These are phyloP conservation scores for Penicillium robsamsonii DNA, from an alignment of 495 filamentous ascomycete genomes.

Conservation along the genomic window DNA sequence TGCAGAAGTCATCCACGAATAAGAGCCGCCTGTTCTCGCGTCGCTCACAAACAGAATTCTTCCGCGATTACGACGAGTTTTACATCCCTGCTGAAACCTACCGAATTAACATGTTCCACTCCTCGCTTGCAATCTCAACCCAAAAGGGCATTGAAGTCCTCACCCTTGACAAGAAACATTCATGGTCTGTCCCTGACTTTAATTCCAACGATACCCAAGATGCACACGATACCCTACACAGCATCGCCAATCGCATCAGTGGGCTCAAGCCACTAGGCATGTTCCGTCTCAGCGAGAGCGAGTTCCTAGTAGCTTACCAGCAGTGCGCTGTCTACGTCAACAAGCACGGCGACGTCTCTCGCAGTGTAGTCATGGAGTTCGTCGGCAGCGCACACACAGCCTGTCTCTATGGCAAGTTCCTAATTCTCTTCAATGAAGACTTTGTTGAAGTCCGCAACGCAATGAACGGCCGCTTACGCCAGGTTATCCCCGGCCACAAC, in stretches of 20 bases:
- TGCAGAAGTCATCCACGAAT: conserved; percentile 64
- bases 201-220: conserved; percentile 44
- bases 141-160: conserved; percentile 93
- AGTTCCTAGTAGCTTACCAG: conserved; percentile 91
- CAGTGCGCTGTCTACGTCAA: conserved; percentile 97
- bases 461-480: conserved; percentile 87
- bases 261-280: conserved; percentile 86
- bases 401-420: conserved; percentile 71
- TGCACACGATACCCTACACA: conserved; percentile 64
- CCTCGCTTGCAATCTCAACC: conserved; percentile 85
- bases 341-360: conserved; percentile 92
- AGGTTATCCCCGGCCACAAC: conserved; percentile 89
- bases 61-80: conserved; percentile 97
- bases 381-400: conserved; percentile 86
- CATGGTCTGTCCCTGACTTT: conserved; percentile 86
- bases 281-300: conserved; percentile 90
- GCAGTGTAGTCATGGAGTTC: conserved; percentile 95
- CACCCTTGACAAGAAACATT: conserved; percentile 92
- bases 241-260: conserved; percentile 76
- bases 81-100: conserved; percentile 97
- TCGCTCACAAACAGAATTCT: conserved; percentile 83
- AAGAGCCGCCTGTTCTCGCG: conserved; percentile 65
- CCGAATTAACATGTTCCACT: conserved; percentile 93
- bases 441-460: conserved; percentile 97
- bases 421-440: conserved; percentile 82